Percentiles rank a stretch among this genome's conserved stretches.
phyloP scores from a whole-genome alignment of 306 rosid species.

The Luffa acutangula region DNA sequence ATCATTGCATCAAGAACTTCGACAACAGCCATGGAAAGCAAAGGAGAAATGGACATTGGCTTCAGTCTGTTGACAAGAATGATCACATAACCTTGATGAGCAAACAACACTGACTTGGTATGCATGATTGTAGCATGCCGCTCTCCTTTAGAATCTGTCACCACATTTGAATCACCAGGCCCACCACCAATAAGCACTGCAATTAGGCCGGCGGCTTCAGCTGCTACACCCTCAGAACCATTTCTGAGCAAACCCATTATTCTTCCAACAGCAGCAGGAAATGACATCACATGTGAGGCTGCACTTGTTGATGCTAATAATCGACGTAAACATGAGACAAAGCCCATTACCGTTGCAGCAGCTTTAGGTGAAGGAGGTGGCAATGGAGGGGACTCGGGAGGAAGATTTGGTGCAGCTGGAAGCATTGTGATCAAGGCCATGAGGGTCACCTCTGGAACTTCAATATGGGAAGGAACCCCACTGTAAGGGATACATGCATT shows the following conservation, averaged over 20 bases:
- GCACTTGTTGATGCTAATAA: conserved; percentile 87
- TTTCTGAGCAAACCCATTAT: conserved; percentile 96
- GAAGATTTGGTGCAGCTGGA: conserved; percentile 95
- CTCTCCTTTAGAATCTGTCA: conserved; percentile 87
- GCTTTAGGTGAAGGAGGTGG: conserved; percentile 99
- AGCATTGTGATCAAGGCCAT: conserved; percentile 99
- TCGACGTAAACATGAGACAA: conserved; percentile 84
- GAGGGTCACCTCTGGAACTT: conserved; percentile 95
- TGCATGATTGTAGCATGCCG: conserved; percentile 95
- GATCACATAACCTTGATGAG: conserved; percentile 58
- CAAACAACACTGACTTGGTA: conserved; percentile 89
- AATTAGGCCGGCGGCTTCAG: conserved; percentile 91
- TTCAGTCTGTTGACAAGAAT: conserved; percentile 85
- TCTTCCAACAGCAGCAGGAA: conserved; percentile 99
- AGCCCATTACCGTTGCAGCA: conserved; percentile 98
- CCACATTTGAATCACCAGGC: conserved; percentile 59
- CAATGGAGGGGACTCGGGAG: conserved; percentile 96
- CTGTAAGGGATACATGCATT: conserved; percentile 80
- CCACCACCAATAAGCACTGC: conserved; percentile 98
- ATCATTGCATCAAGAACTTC: conserved; percentile 98
- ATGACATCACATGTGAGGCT: conserved; percentile 90
- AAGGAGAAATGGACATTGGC: conserved; percentile 89
- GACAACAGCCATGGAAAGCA: conserved; percentile 90
- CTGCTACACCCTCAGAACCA: conserved; percentile 96
- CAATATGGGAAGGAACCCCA: conserved; percentile 78